Percentiles rank a stretch among this genome's conserved stretches.
These are phyloP conservation scores for Balansia obtecta DNA, from an alignment of 2,329 filamentous ascomycete genomes.

Conservation along the genomic window DNA sequence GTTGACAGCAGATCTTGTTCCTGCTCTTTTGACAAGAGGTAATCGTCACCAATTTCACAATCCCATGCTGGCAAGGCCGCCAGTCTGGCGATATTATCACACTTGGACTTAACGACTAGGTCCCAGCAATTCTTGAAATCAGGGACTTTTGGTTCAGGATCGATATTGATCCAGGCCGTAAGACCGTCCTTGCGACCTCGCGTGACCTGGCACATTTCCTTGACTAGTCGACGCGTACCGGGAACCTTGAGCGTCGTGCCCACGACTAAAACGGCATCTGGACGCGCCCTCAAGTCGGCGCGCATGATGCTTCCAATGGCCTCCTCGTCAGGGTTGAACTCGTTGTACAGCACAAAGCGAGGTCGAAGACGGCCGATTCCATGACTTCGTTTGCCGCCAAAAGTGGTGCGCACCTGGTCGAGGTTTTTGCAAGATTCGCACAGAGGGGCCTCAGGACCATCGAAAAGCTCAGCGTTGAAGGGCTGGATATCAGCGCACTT, in stretches of 20 bases:
- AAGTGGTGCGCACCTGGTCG: slow-evolving; percentile 62
- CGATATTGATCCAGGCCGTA: slow-evolving; percentile 89
- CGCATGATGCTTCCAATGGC: slow-evolving; percentile 86
- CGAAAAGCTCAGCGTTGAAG: slow-evolving; percentile 70
- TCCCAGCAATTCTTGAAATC: slow-evolving; percentile 94
- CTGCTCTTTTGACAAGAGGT: slow-evolving; percentile 32
- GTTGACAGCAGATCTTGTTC: slow-evolving; percentile 25
- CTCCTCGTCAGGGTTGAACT: slow-evolving; percentile 91
- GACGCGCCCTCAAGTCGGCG: slow-evolving; percentile 71
- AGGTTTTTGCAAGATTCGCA: slow-evolving; percentile 63
- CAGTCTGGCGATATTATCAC: slow-evolving; percentile 72
- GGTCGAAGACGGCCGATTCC: slow-evolving; percentile 83
- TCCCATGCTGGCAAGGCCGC: slow-evolving; percentile 52
- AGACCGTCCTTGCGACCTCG: slow-evolving; percentile 71
- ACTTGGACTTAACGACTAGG: slow-evolving; percentile 73
- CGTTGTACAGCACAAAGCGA: slow-evolving; percentile 93
- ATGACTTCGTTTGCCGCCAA: slow-evolving; percentile 80
- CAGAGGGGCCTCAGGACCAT: slow-evolving; percentile 69
- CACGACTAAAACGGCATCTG: slow-evolving; percentile 87
- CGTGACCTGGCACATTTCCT: slow-evolving; percentile 83
- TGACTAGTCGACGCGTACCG: slow-evolving; percentile 77
- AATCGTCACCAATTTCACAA: slow-evolving; percentile 36
- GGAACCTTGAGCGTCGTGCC: slow-evolving; percentile 94
- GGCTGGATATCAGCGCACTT: slow-evolving; percentile 71
- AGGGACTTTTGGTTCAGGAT: slow-evolving; percentile 66